Evolutionary conservation across 208 protist species (phyloP), one percentile per base, ranked within the genome.

Genomic region (Wallacemonas sp.): DNA sequence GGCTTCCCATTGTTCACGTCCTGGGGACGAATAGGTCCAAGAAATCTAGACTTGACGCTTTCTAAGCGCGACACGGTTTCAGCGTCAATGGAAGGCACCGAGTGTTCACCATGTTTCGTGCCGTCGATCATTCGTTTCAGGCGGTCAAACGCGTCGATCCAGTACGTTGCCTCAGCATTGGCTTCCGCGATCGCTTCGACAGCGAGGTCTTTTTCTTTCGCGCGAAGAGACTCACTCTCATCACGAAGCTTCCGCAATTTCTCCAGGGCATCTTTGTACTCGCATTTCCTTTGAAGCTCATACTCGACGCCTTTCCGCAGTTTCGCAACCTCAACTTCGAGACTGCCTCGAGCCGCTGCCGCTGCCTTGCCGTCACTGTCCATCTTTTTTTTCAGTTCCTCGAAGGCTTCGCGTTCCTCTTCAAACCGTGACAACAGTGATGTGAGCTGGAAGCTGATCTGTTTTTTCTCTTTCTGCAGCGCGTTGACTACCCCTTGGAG

Each of bases 221-320:
- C 66, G 29, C 89, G 76, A 37, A 72, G 72, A 3, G 64, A 67
- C n/a, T 92, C 85, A 22, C 73, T 78, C 61, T 93, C 86, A 8
- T 77, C 66, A 21, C 83, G 78, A 26, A 89, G 79, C 3, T 68
- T 37, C 36, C 88, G 89, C 5, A 89, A 45, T 37, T 80, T 72
- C 27, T 85, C 79, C 19, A 95, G 57, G 12, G 89, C 89, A 24
- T 54, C 17, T 41, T 95, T 95, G 68, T 95, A 95, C 53, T 92
- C 86, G 17, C 62, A 64, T 61, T 95, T 95, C 0, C 89, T 70
- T 27, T 60, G 63, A 26, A 91, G 33, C 63, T 92, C 89, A 32
- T 91, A 89, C 36, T 86, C 73, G 10, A 94, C 21, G 0, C 64
- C 79, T 21, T 75, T 66, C 2, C 75, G 78, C 8, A 93, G 70